phyloP scores from a whole-genome alignment of 2,329 filamentous ascomycete genomes.

The Clarireedia monteithiana region DNA sequence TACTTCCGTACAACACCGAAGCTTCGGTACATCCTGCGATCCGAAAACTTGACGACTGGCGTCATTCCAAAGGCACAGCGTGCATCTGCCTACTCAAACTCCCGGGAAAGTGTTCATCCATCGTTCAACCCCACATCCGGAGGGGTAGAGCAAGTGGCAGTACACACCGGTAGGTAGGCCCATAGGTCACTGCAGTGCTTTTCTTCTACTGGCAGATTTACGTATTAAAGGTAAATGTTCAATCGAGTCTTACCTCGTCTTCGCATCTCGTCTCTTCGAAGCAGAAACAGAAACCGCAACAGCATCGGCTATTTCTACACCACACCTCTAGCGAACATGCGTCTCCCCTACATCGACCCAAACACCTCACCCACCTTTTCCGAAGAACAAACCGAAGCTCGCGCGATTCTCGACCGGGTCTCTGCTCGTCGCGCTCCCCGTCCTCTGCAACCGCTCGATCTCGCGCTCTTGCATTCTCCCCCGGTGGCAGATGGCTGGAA shows the following conservation, averaged over 20 bases:
- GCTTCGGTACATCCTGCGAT: no score
- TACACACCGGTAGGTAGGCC: background rate
- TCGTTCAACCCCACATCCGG: constrained; percentile 3
- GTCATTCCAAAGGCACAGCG: no score
- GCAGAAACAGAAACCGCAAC: background rate
- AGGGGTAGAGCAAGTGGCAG: background rate
- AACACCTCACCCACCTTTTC: constrained; percentile 41
- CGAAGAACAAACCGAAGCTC: constrained; percentile 35
- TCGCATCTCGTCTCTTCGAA: no score
- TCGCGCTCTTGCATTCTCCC: constrained; percentile 67
- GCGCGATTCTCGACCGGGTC: constrained; percentile 55
- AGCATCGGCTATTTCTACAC: background rate
- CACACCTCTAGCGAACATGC: constrained; percentile 40
- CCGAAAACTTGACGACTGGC: no score
- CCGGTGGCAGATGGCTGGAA: constrained; percentile 72
- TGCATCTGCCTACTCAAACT: background rate
- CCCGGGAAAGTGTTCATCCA: constrained; percentile 6
- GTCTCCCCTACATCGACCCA: constrained; percentile 51
- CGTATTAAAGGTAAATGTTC: no score
- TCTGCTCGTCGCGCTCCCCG: constrained; percentile 58
- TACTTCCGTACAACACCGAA: no score
- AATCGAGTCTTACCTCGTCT: background rate
- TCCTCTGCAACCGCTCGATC: constrained; percentile 66
- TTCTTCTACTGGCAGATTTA: no score
- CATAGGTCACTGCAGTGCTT: background rate